Evolutionary conservation across 768 basidiomycete species (phyloP), one percentile per base, ranked within the genome.

Genomic region (Pilatotrama ljubarskyi): DNA sequence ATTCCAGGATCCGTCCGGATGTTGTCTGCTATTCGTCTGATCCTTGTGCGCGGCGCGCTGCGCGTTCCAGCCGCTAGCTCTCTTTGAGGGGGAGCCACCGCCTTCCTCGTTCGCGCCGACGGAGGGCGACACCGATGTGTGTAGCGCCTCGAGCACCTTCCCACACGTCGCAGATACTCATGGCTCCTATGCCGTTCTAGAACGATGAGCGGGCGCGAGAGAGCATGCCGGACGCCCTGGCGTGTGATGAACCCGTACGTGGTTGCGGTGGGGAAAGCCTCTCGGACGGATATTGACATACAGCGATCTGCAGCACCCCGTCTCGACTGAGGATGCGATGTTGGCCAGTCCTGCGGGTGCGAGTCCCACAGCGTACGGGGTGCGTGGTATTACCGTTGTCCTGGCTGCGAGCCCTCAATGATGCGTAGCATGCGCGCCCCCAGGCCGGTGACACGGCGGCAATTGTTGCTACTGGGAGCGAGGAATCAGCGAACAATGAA

Each of bases 31-130:
- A 9, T 18, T 35, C 11, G 20, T 24, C 13, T 37, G 17, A 32
- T 18, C 32, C 36, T 41, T 37, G 25, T 35, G 13, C 17, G 35
- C 44, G 3, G 5, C 17, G 40, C 15, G 36, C 26, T 37, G 50
- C 36, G 35, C 26, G 17, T 35, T 48, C 14, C 49, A 68, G 67
- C 50, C 51, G 29, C 52, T 56, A n/a, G 57, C 51, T 32, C 49
- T 58, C 17, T 67, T 64, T 10, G 65, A 66, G 11, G 55, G 42
- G 0, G 66, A 67, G 55, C 62, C 52, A 4, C 70, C 70, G 14
- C 63, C 70, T 7, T 65, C 70, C 9, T 71, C 68, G 13, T 63
- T 65, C 22, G 55, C 36, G 5, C 42, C 61, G 2, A 55, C 54
- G 10, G 64, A 54, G 22, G 52, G 22, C 40, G 52, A 59, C 9